phyloP scores from a whole-genome alignment of 352 stramenopile species.

The Pythium chondricola region DNA sequence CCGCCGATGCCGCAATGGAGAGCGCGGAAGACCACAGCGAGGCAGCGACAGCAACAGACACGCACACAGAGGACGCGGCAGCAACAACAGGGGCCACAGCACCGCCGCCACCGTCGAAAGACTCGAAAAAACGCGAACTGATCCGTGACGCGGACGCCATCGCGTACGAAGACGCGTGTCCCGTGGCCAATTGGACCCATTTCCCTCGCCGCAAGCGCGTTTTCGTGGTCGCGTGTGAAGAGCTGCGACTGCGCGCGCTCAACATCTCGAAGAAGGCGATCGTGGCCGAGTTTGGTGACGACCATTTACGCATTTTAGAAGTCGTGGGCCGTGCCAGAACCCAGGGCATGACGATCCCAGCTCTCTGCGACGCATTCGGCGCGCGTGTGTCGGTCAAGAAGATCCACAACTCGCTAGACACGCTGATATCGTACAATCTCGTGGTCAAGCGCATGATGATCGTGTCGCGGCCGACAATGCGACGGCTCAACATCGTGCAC shows the following conservation, averaged over 20 bases:
- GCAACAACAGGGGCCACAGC: constrained; percentile 2
- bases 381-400: constrained; percentile 48
- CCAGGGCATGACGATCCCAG: constrained; percentile 49
- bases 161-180: constrained; percentile 10
- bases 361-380: constrained; percentile 27
- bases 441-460: constrained; percentile 85
- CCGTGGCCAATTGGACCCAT: background rate
- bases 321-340: constrained; percentile 43
- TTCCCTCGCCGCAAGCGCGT: constrained; percentile 7
- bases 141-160: constrained; percentile 7
- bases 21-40: background rate
- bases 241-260: constrained; percentile 59
- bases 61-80: background rate
- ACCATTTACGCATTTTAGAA: constrained; percentile 64
- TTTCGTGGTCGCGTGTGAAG: constrained; percentile 48
- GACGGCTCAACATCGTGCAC: constrained; percentile 75
- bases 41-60: background rate
- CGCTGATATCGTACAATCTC: constrained; percentile 66
- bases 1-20: constrained; percentile 2
- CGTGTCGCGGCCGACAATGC: constrained; percentile 45
- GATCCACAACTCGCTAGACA: constrained; percentile 72
- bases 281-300: constrained; percentile 47
- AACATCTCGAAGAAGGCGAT: constrained; percentile 62
- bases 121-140: too few relatives aligned
- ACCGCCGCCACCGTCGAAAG: too few relatives aligned